These are phyloP conservation scores for Scutellaria barbata DNA, from an alignment of 257 asterid genomes.

Conservation along the genomic window DNA sequence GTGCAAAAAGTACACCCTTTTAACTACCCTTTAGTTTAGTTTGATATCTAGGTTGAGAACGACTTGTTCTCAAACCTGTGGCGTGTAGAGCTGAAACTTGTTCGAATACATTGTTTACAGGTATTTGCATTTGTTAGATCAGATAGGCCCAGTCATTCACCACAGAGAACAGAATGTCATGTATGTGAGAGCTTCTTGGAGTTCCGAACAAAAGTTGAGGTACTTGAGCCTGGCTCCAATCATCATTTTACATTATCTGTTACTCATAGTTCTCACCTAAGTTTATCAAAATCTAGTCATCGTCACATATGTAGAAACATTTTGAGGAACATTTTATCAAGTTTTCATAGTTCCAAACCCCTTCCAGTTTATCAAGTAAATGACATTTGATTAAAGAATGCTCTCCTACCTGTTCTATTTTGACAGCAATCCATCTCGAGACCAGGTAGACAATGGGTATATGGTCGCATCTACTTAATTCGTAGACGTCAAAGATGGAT, in stretches of 20 bases:
- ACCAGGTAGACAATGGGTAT: slow-evolving; percentile 80
- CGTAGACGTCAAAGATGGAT: slow-evolving; percentile 64
- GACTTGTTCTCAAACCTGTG: background rate
- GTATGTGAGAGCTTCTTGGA: slow-evolving; percentile 95
- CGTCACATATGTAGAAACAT: too few relatives aligned
- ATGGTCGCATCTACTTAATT: slow-evolving; percentile 91
- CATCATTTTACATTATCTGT: background rate
- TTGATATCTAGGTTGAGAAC: slow-evolving; percentile 13
- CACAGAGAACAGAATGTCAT: slow-evolving; percentile 88
- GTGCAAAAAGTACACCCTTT: slow-evolving; percentile 24
- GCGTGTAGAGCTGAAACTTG: slow-evolving; percentile 31
- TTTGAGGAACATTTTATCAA: too few relatives aligned
- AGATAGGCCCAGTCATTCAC: slow-evolving; percentile 60
- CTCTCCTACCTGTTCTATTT: background rate
- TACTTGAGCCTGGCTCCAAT: slow-evolving; percentile 37
- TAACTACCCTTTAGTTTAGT: slow-evolving; percentile 5
- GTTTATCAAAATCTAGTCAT: slow-evolving; percentile 13
- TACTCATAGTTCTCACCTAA: background rate
- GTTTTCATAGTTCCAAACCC: slow-evolving; percentile 5
- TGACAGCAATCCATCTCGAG: slow-evolving; percentile 70
- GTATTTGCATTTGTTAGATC: slow-evolving; percentile 93
- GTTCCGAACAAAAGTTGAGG: slow-evolving; percentile 87
- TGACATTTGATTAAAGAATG: slow-evolving; percentile 14
- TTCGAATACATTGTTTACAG: slow-evolving; percentile 46
- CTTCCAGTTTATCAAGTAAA: background rate